Base-by-base conservation (phyloP, 75 land plant species). In the Selaginella moellendorffii region DNA sequence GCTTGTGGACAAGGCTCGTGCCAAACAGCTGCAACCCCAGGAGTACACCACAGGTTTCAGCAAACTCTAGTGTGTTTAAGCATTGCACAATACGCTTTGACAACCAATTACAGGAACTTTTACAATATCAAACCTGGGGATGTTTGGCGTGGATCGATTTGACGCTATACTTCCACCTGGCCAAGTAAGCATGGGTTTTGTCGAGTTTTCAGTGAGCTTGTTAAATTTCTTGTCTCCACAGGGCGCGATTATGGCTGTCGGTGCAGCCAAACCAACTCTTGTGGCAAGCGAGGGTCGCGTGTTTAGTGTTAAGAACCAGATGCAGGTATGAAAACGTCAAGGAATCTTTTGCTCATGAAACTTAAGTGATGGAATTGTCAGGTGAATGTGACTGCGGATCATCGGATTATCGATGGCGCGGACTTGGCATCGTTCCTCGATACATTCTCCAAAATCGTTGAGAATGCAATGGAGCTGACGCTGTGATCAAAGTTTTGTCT, bases 221-320 rank as follows among this genome's bases (percentile, higher is more conserved):
- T 24, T 56, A 20, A 20, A 8, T 24, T 18, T 20, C 9, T 56
- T 56, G 18, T 36, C 31, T 71, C 28, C 54, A 36, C 74, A 93
- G 98, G 98, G 98, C 31, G 98, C 98, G 30, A 93, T 93, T 54
- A 93, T 93, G 98, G 98, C 98, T 30, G 90, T 93, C 62, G 98
- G 98, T 64, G 87, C 85, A 19, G 85, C 98, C 71, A 80, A 82
- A 67, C 96, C 87, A 26, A 83, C 96, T 31, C 96, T 88, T 61
- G 72, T 86, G 2, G 82, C 90, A 26, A 87, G 73, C 60, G 67
- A 58, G 31, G 83, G 83, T 76, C 96, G 98, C 26, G 81, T 83
- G 65, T 80, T 93, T 72, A 77, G 83, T 30, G 87, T 93, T 63
- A 85, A 85, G 77, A 88, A 65, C 59, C 80, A 82, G 74, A 93